Conservation (phyloP, 2,329 filamentous ascomycete species). For the Cercospora berteroae region DNA sequence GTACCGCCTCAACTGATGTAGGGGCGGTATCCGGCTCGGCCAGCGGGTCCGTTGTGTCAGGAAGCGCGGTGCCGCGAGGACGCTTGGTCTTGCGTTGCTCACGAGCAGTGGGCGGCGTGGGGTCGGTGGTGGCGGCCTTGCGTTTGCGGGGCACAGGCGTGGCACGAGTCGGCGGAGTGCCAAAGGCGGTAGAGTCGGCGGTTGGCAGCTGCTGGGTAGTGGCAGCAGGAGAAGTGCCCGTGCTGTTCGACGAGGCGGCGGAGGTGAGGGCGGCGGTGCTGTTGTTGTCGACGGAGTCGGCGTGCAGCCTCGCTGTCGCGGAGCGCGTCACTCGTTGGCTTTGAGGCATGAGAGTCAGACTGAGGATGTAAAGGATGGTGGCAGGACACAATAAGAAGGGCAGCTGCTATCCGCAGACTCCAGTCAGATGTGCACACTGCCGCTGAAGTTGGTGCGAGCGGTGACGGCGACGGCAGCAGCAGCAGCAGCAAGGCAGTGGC, state of each 20-base stretch:
- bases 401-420: constrained; percentile 11
- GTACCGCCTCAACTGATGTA: constrained; percentile 37
- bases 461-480: background rate
- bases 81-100: constrained; percentile 55
- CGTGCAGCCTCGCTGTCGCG: constrained; percentile 69
- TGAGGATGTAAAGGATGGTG: constrained; percentile 6
- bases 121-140: constrained; percentile 46
- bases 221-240: constrained; percentile 26
- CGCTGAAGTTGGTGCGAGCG: background rate
- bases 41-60: constrained; percentile 38
- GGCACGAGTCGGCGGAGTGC: constrained; percentile 50
- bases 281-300: constrained; percentile 20
- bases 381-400: constrained; percentile 3
- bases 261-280: constrained; percentile 38
- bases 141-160: constrained; percentile 71
- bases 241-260: constrained; percentile 35
- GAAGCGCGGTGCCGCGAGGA: constrained; percentile 48
- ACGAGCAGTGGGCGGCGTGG: constrained; percentile 50
- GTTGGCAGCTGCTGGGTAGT: background rate
- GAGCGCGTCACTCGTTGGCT: constrained; percentile 30
- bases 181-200: constrained; percentile 30
- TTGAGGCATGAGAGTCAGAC: constrained; percentile 29
- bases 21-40: constrained; percentile 40
- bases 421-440: constrained; percentile 10
- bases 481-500: background rate